Base-by-base conservation (phyloP, 2,329 filamentous ascomycete genomes). In the Orbilia javanica region DNA sequence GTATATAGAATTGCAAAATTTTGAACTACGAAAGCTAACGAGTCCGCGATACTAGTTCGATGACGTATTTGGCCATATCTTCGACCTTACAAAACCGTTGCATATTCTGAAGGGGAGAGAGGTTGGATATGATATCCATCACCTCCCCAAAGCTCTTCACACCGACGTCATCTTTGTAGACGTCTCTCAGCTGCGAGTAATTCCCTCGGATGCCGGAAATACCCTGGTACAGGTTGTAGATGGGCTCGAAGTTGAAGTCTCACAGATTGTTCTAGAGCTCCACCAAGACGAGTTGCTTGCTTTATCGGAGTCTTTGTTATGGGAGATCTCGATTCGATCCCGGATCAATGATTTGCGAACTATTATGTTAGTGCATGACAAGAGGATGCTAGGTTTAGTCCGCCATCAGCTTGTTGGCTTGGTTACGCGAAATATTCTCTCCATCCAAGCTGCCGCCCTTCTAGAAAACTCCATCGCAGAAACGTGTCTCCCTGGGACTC, bases 321-420 rank as follows among this genome's bases (percentile, higher is more conserved):
- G 82, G 0, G 82, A 85, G 50, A 34, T 86, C 22, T 82, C 83
- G 39, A 79, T 85, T 0, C 81, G 83, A 7, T 22, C 68, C 1
- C 85, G 85, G 64, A 83, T 85, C 67, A 86, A 86, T 48, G 84
- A 86, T 68, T 80, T 86, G 79, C 83, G 84, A 0, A 86, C 84
- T 0, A 81, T 86, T 4, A 79, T 85, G 8, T 77, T 86, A 0
- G 83, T 84, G 0, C 85, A 86, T 70, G 85, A 86, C 79, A 86
- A 86, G 74, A 83, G 85, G 1, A 85, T 86, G 83, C 79, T 86
- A 0, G 84, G 84, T 7, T 82, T 86, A 10, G 76, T 86, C 3
- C 82, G 79, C 36, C 82, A 84, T 60, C 84, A 86, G 66, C 70
- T 84, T 0, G 65, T 78, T 3, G n/a, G 50, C 0, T 66, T 86